These are phyloP conservation scores for Simplicillium sp. DNA, from an alignment of 2,329 filamentous ascomycete genomes.

Conservation along the genomic window DNA sequence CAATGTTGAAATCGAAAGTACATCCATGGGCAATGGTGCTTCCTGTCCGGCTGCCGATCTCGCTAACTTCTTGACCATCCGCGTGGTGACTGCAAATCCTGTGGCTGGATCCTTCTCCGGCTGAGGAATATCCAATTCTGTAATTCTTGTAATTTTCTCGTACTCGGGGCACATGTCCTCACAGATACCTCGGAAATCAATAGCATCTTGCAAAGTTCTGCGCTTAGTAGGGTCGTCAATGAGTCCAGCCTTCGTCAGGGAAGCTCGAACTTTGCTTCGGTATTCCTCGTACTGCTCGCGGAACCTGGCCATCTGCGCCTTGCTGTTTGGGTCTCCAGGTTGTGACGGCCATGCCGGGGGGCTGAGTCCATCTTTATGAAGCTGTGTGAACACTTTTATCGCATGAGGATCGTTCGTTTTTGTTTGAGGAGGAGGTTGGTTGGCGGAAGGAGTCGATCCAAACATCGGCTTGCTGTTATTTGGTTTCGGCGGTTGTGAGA, in stretches of 20 bases:
- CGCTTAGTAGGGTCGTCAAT: constrained; percentile 58
- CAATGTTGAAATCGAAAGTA: constrained; percentile 50
- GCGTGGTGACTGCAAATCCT: constrained; percentile 34
- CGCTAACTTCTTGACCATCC: constrained; percentile 59
- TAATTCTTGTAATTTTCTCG: constrained; percentile 54
- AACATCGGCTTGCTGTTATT: constrained; percentile 7
- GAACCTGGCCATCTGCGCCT: constrained; percentile 42
- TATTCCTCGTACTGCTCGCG: constrained; percentile 48
- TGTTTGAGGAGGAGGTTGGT: neutral
- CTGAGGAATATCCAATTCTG: constrained; percentile 47
- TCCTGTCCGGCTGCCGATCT: constrained; percentile 61
- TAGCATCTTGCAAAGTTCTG: constrained; percentile 52
- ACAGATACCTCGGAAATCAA: constrained; percentile 59
- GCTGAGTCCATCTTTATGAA: constrained; percentile 43
- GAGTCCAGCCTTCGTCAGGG: constrained; percentile 47
- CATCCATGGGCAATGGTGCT: constrained; percentile 58
- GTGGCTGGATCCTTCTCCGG: constrained; percentile 41
- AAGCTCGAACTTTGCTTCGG: constrained; percentile 44
- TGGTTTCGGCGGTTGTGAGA: constrained; percentile 11
- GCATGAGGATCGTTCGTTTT: constrained; percentile 30
- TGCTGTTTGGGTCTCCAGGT: constrained; percentile 41
- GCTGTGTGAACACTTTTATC: constrained; percentile 38
- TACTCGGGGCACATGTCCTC: constrained; percentile 63
- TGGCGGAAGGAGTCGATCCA: neutral
- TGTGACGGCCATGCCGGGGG: constrained; percentile 47